Base-by-base conservation (phyloP, 495 filamentous ascomycete genomes). In the Pseudoneurospora amorphoporcata region DNA sequence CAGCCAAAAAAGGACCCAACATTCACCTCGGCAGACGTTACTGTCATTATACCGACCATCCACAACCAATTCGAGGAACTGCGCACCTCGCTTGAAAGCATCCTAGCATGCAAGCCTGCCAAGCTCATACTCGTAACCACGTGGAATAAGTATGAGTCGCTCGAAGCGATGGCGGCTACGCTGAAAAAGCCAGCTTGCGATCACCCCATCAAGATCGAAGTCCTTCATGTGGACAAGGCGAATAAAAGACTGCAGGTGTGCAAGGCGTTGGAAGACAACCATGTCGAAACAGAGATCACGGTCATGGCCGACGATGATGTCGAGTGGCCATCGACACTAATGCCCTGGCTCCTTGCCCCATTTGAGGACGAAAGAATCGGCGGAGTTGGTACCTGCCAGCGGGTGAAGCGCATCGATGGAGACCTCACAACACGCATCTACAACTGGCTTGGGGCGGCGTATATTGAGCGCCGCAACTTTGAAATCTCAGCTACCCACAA, bases 241-340 rank as follows among this genome's bases (percentile, higher is more conserved):
- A 95, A 97, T 81, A 96, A 97, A 81, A 89, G 93, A 17, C 88
- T 90, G 39, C 93, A 97, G 81, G 92, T 97, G 81, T 91, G 90
- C 72, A 86, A 88, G 72, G 92, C 92, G 2, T 90, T 97, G 68
- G 92, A 92, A 35, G 78, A 76, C 38, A 77, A 81, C 29, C 87
- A 91, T 73, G 91, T 95, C 39, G 81, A 79, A 68, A 94, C 92
- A 0, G 79, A 87, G 14, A 90, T 95, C 75, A 94, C 90, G 14
- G 82, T 97, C 69, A 91, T 97, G 78, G 92, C 92, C 35, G 93
- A 97, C 78, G 93, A 95, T 82, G 93, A 97, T 79, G 93, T 97
- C 69, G 90, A 88, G 74, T 95, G 93, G 92, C 93, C 92, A 1
- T 80, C 81, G 3, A 92, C 88, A 5, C 87, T 94, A 47, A 86